A percentile compares a stretch with the other conserved stretches of the same genome.
Conservation (phyloP, 1,284 basidiomycete species). For the Exobasidium cylindrosporum region DNA sequence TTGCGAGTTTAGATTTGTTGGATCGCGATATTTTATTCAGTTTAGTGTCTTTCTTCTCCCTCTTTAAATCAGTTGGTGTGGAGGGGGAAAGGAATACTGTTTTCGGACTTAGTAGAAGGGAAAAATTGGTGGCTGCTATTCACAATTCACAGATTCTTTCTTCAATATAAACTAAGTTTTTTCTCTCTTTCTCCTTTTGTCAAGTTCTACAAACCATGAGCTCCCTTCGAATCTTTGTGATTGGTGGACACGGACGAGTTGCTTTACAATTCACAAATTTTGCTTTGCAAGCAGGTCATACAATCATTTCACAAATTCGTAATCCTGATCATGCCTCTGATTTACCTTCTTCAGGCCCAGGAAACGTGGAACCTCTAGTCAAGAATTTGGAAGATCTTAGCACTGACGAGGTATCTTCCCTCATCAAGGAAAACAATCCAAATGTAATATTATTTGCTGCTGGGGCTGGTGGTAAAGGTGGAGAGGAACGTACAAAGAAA, state of each 20-base stretch:
- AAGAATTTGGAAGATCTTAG: constrained; percentile 66
- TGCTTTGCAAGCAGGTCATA: constrained; percentile 31
- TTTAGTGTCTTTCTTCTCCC: too few relatives aligned
- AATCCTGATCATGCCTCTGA: constrained; percentile 33
- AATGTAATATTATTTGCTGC: constrained; percentile 67
- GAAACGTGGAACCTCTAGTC: constrained; percentile 60
- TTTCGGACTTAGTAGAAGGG: not conserved
- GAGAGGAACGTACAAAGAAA: constrained; percentile 64
- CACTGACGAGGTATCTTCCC: constrained; percentile 60
- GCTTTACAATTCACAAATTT: constrained; percentile 34
- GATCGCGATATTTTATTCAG: too few relatives aligned
- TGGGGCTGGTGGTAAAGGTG: constrained; percentile 69
- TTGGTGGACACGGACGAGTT: constrained; percentile 43
- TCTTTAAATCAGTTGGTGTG: not conserved
- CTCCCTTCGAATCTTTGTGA: constrained; percentile 25
- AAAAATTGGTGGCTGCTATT: not conserved
- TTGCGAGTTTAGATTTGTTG: not conserved
- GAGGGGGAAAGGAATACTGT: not conserved
- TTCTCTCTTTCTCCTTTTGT: not conserved
- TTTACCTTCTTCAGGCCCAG: constrained; percentile 27
- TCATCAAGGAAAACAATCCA: constrained; percentile 61
- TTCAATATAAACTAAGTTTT: not conserved
- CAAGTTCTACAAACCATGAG: too few relatives aligned
- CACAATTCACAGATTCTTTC: not conserved
- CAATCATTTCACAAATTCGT: constrained; percentile 35